phyloP scores from a whole-genome alignment of 768 basidiomycete genomes.

The Podaxis mareebaensis region DNA sequence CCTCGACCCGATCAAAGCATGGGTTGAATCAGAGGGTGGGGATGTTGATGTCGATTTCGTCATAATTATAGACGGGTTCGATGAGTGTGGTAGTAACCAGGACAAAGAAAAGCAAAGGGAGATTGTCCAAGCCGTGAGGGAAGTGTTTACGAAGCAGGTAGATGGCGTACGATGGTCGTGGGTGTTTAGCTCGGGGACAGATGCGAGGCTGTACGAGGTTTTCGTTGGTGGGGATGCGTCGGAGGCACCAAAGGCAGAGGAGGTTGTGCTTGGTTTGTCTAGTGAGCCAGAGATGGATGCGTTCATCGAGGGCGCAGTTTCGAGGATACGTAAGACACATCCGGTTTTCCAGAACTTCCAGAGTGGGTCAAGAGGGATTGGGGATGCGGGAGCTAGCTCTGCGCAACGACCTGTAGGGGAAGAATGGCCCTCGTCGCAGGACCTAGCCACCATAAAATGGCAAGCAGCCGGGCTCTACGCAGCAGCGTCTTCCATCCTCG shows the following conservation, averaged over 20 bases:
- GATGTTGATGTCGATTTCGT: conserved; percentile 5
- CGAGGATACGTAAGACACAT: background rate
- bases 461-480: conserved; percentile 2
- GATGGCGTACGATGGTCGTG: conserved; percentile 1
- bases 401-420: background rate
- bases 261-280: background rate
- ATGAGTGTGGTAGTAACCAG: background rate
- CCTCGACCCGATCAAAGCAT: conserved; percentile 1
- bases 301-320: background rate
- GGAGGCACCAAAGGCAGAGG: background rate
- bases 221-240: background rate
- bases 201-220: background rate
- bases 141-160: background rate
- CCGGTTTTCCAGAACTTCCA: background rate
- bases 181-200: background rate
- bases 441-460: background rate
- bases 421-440: background rate
- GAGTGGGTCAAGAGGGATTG: background rate
- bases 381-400: background rate
- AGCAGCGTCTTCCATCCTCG: conserved; percentile 1
- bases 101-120: background rate
- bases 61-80: conserved; percentile 9
- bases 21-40: background rate
- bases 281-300: conserved; percentile 1
- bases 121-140: background rate